Base-by-base conservation (phyloP, 495 filamentous ascomycete genomes). In the Daldinia childiae region DNA sequence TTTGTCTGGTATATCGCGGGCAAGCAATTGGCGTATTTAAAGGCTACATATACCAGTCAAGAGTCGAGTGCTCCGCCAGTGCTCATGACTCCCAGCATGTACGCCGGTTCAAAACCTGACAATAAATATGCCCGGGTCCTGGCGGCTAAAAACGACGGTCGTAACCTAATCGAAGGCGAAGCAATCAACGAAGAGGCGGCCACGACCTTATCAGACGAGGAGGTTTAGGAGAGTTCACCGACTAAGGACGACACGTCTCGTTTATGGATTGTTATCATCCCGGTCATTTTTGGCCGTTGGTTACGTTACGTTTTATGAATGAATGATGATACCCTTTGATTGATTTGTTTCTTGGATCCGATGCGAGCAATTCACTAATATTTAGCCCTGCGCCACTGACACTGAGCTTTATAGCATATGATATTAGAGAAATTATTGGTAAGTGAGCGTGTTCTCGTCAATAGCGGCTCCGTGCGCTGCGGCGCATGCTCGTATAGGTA, bases 1-100 rank as follows among this genome's bases (percentile, higher is more conserved):
- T 87, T 92, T 54, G 80, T 85, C 12, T 91, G 91, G 82, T 82
- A 87, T 58, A 87, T 92, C 41, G 89, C 89, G 9, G 91, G 90
- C 0, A 82, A 82, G 15, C 86, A 89, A 64, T 78, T 94, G 0
- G 88, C 86, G 6, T 80, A 83, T 32, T 82, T 94, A 15, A 95
- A 94, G 74, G 84, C 87, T 38, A 36, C 76, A 58, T 62, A 62
- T 41, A 66, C 48, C 7, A 72, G 68, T 14, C 34, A 41, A 0
- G 72, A 57, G 8, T 64, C 58, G 11, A 63, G 64, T 26, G 70
- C 73, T 2, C 56, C 74, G 11, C 58, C 78, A 6, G 58, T 82
- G 6, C 62, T 72, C 11, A 58, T 76, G 32, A 76, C 78, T 4
- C 78, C 84, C 12, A 66, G 69, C 6, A 87, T 87, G 85, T 83